Evolutionary conservation across 2,329 filamentous ascomycete species (phyloP).

Genomic region (Phoma sp.): DNA sequence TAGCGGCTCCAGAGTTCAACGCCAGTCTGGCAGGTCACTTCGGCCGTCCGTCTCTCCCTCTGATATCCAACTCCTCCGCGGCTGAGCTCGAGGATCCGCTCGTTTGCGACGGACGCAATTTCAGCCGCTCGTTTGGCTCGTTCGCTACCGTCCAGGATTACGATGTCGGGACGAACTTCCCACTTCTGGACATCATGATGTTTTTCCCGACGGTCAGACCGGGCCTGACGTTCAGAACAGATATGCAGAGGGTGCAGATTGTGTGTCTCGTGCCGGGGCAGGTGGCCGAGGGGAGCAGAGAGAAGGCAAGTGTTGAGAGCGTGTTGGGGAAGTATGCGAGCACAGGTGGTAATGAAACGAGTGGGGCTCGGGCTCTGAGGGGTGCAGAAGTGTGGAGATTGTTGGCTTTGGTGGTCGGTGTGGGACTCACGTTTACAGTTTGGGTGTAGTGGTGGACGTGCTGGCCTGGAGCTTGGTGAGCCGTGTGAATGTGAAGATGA

Average conservation of each 20-base stretch:
- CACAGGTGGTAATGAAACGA: neutral
- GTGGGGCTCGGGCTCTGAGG: neutral
- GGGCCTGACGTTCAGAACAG: neutral
- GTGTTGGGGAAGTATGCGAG: neutral
- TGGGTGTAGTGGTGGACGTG: neutral
- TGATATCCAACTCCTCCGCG: neutral
- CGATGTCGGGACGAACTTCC: slow-evolving; percentile 5
- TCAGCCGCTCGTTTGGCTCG: neutral
- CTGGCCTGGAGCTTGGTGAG: neutral
- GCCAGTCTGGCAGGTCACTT: neutral
- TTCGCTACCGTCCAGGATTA: slow-evolving; percentile 1
- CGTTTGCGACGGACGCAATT: neutral
- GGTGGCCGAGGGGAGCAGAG: neutral
- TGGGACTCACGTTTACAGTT: neutral
- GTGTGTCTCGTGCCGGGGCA: slow-evolving; percentile 2
- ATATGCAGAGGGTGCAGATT: neutral
- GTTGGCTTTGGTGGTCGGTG: neutral
- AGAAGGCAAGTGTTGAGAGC: slow-evolving; percentile 1
- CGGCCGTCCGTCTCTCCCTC: neutral
- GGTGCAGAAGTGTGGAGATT: neutral
- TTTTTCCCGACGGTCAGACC: neutral
- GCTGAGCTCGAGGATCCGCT: neutral
- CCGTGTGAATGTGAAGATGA: neutral
- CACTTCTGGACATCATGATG: slow-evolving; percentile 10
- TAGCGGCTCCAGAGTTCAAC: slow-evolving; percentile 6